Evolutionary conservation across 2,329 filamentous ascomycete genomes (phyloP).

Genomic region (Endothia cerciana): DNA sequence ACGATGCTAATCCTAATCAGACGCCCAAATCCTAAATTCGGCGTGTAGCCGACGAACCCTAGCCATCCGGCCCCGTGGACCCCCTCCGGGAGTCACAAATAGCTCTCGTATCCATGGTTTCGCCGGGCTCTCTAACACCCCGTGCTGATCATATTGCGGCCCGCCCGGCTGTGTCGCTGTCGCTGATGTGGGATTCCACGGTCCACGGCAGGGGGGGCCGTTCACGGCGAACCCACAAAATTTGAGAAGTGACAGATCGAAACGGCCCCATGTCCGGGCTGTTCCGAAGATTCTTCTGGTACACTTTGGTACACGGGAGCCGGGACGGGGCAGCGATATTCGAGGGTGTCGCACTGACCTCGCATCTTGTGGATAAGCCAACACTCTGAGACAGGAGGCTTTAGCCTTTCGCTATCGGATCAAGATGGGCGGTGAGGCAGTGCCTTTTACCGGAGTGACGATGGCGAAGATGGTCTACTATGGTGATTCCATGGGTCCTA

Average conservation of each 20-base stretch:
- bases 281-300: not conserved
- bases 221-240: not conserved
- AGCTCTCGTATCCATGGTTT: not conserved
- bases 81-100: not conserved
- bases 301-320: not conserved
- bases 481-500: not conserved
- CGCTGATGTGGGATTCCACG: not conserved
- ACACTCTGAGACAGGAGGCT: conserved; percentile 9
- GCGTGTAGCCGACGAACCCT: not conserved
- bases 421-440: not conserved
- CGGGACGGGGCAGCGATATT: not conserved
- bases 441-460: not conserved
- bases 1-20: not conserved
- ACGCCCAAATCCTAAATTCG: not conserved
- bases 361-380: conserved; percentile 2
- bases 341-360: conserved; percentile 9
- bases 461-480: not conserved
- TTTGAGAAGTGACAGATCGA: not conserved
- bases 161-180: not conserved
- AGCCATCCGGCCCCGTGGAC: not conserved
- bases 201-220: not conserved
- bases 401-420: not conserved
- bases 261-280: no score
- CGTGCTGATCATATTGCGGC: not conserved
- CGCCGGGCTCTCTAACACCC: not conserved